phyloP scores from a whole-genome alignment of 2,329 filamentous ascomycete species.

The Diaporthe caulivora region DNA sequence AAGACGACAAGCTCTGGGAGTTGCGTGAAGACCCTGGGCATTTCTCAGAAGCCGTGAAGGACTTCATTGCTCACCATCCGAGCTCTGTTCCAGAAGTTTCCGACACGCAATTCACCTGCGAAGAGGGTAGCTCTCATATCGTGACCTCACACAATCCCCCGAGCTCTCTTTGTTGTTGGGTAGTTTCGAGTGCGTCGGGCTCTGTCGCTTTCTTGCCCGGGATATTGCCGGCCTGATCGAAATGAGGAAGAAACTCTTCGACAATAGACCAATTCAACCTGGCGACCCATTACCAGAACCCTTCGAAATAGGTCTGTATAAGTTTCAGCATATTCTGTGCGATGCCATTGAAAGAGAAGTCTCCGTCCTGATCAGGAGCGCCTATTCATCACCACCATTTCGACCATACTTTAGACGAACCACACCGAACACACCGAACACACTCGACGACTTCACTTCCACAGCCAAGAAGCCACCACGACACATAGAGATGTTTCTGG shows the following conservation, averaged over 20 bases:
- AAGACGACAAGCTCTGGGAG: background rate
- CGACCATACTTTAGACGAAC: background rate
- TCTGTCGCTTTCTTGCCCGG: background rate
- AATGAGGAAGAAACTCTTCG: background rate
- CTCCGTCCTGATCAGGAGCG: accelerated
- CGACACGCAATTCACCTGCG: background rate
- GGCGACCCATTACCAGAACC: background rate
- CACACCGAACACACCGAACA: too few species aligned
- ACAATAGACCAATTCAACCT: background rate
- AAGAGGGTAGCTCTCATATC: background rate
- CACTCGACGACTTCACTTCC: accelerated
- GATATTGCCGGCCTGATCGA: background rate
- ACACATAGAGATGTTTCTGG: background rate
- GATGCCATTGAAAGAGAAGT: accelerated
- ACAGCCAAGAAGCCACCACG: background rate
- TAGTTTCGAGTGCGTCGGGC: background rate
- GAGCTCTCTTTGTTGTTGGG: accelerated
- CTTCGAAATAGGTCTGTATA: background rate
- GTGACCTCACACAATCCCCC: too few species aligned
- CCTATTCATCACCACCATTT: background rate
- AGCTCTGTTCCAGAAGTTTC: background rate
- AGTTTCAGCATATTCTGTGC: background rate
- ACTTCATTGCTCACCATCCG: background rate
- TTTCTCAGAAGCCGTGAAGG: background rate
- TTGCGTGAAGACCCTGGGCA: background rate